phyloP scores from a whole-genome alignment of 495 filamentous ascomycete genomes.

The Mytilinidion resinicola region DNA sequence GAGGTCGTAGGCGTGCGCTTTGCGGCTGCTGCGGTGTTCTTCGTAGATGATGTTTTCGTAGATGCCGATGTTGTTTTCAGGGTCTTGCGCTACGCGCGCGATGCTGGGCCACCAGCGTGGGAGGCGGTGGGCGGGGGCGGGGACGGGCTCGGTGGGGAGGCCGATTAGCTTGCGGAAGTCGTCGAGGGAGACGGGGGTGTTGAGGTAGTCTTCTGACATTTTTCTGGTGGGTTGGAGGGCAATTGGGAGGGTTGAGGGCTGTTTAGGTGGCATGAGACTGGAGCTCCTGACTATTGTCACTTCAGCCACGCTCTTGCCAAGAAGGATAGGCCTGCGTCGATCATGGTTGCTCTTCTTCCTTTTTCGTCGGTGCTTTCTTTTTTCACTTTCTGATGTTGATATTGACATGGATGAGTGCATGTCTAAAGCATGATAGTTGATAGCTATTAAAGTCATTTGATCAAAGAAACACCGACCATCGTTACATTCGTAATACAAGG shows the following conservation, averaged over 20 bases:
- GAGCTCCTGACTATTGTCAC: no score
- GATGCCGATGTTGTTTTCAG: conserved; percentile 20
- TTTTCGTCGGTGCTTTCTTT: no score
- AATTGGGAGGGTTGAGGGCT: background rate
- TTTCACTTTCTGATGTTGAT: no score
- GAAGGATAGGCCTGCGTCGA: no score
- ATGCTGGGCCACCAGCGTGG: conserved; percentile 12
- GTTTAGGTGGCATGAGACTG: no score
- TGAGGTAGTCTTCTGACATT: conserved; percentile 12
- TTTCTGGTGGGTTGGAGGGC: background rate
- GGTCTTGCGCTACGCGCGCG: conserved; percentile 10
- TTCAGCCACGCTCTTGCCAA: no score
- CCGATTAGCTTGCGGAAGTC: conserved; percentile 23
- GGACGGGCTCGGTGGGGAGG: conserved; percentile 8
- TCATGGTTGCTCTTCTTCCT: no score
- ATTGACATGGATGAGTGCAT: no score
- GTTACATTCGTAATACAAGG: no score
- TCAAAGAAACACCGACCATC: no score
- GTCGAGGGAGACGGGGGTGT: conserved; percentile 16
- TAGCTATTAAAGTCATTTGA: no score
- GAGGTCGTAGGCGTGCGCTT: conserved; percentile 6
- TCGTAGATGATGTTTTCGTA: conserved; percentile 18
- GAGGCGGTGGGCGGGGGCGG: conserved; percentile 5
- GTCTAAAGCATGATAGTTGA: no score
- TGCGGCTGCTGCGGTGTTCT: conserved; percentile 3